These are phyloP conservation scores for Cantharellus anzutake DNA, from an alignment of 768 basidiomycete genomes.

Conservation along the genomic window DNA sequence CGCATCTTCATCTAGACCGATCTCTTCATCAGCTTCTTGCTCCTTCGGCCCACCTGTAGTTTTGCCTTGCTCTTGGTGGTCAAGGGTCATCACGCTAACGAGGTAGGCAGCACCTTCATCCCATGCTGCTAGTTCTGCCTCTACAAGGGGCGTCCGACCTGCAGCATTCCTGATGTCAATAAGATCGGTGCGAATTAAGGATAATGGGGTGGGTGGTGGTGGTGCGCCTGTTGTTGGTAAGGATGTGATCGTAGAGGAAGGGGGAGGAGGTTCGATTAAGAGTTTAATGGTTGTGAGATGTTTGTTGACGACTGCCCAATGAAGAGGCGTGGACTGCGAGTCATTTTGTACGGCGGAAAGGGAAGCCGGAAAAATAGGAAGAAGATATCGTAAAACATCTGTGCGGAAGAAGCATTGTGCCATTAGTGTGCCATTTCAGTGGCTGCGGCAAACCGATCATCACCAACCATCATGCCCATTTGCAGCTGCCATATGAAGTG, in stretches of 20 bases:
- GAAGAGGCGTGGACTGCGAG: slow-evolving; percentile 65
- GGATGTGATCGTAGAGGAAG: slow-evolving; percentile 25
- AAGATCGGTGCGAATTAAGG: slow-evolving; percentile 33
- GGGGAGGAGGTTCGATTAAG: slow-evolving; percentile 30
- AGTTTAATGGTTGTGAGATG: slow-evolving; percentile 46
- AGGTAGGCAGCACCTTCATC: slow-evolving; percentile 74
- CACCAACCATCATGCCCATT: slow-evolving; percentile 72
- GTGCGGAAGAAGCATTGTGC: slow-evolving; percentile 3
- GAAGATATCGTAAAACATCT: slow-evolving; percentile 63
- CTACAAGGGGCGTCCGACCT: slow-evolving; percentile 58
- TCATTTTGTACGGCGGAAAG: slow-evolving; percentile 44
- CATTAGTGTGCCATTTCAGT: background rate
- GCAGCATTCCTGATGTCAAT: slow-evolving; percentile 62
- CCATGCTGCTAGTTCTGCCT: slow-evolving; percentile 64
- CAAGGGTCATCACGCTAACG: slow-evolving; percentile 62
- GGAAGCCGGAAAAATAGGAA: slow-evolving; percentile 35
- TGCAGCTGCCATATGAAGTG: slow-evolving; percentile 71
- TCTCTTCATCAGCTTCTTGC: slow-evolving; percentile 14
- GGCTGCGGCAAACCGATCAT: no score
- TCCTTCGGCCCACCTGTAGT: background rate
- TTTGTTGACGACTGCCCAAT: slow-evolving; percentile 79
- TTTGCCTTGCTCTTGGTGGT: slow-evolving; percentile 19
- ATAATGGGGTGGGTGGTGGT: slow-evolving; percentile 20
- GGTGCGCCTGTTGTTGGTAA: slow-evolving; percentile 4
- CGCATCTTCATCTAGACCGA: slow-evolving; percentile 22